Evolutionary conservation across 352 stramenopile genomes (phyloP).

Genomic region (Phytophthora agathidicida): DNA sequence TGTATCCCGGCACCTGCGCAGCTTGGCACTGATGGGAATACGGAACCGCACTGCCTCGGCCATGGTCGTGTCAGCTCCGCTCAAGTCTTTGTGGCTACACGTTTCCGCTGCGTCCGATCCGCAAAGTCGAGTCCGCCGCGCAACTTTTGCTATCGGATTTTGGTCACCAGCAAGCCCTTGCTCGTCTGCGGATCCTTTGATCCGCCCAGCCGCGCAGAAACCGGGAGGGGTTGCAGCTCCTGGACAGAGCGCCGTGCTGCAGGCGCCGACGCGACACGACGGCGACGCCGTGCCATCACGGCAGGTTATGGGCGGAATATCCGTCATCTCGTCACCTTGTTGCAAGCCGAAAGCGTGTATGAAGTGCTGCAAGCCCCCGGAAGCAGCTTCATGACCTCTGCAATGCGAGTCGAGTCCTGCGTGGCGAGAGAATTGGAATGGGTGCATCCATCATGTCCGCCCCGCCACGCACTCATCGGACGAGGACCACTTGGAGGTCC

Average conservation of each 20-base stretch:
- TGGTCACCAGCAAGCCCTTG: no score
- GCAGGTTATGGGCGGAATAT: conserved; percentile 10
- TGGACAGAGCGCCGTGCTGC: conserved; percentile 28
- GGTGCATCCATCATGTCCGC: not conserved
- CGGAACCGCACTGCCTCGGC: conserved; percentile 1
- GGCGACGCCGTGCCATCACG: not conserved
- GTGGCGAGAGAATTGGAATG: no score
- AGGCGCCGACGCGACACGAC: conserved; percentile 25
- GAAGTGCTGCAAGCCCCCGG: no score
- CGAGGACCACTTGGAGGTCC: conserved; percentile 11
- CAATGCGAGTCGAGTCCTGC: no score
- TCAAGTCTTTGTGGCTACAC: not conserved
- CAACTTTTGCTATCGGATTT: no score
- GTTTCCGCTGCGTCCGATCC: not conserved
- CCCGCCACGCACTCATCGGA: conserved; percentile 4
- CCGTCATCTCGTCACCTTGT: not conserved
- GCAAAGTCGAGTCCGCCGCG: not conserved
- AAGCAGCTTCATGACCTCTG: no score
- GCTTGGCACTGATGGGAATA: conserved; percentile 1
- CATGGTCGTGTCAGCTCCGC: not conserved
- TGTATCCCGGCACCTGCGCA: no score
- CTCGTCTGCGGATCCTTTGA: conserved; percentile 27
- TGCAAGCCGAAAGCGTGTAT: not conserved
- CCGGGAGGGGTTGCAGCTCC: conserved; percentile 24
- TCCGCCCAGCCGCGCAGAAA: conserved; percentile 17